Percentiles rank a stretch among this genome's conserved stretches.
Evolutionary conservation across 2,329 filamentous ascomycete genomes (phyloP).

Genomic region (Colletotrichum tabaci): DNA sequence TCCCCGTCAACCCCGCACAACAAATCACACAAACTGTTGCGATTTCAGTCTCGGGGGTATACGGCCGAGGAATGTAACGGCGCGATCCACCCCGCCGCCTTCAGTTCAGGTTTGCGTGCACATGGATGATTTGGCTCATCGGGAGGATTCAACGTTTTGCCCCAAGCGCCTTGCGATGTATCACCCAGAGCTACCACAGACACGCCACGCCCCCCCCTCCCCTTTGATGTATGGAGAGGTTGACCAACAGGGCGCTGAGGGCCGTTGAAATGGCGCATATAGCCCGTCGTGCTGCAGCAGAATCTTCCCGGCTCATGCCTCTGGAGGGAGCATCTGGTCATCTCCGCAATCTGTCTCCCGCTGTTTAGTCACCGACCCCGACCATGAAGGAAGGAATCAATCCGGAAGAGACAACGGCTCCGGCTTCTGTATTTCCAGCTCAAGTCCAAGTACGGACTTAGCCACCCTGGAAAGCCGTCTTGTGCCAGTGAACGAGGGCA

Average conservation of each 20-base stretch:
- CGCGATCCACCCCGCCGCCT: slow-evolving; percentile 24
- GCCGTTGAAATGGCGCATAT: slow-evolving; percentile 23
- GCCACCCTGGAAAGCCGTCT: not conserved
- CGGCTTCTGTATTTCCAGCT: not conserved
- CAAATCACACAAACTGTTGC: slow-evolving; percentile 1
- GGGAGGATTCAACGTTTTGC: slow-evolving; percentile 42
- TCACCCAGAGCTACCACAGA: slow-evolving; percentile 24
- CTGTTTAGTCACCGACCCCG: not conserved
- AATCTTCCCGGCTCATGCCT: not conserved
- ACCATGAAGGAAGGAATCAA: too few species aligned
- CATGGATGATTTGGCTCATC: slow-evolving; percentile 42
- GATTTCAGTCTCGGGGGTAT: not conserved
- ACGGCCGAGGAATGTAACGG: slow-evolving; percentile 23
- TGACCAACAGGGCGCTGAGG: slow-evolving; percentile 14
- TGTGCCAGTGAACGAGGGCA: not conserved
- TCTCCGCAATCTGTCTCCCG: not conserved
- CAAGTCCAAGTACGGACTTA: not conserved
- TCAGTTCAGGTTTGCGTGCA: slow-evolving; percentile 16
- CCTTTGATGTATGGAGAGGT: slow-evolving; percentile 23
- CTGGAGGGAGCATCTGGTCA: slow-evolving; percentile 1
- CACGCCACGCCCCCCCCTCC: slow-evolving; percentile 18
- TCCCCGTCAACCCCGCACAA: slow-evolving; percentile 11
- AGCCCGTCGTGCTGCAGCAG: slow-evolving; percentile 15
- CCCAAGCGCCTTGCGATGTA: slow-evolving; percentile 30
- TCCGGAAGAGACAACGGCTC: slow-evolving; percentile 3